Conservation (phyloP, 768 basidiomycete genomes). For the Pleurotus salmoneostramineus region DNA sequence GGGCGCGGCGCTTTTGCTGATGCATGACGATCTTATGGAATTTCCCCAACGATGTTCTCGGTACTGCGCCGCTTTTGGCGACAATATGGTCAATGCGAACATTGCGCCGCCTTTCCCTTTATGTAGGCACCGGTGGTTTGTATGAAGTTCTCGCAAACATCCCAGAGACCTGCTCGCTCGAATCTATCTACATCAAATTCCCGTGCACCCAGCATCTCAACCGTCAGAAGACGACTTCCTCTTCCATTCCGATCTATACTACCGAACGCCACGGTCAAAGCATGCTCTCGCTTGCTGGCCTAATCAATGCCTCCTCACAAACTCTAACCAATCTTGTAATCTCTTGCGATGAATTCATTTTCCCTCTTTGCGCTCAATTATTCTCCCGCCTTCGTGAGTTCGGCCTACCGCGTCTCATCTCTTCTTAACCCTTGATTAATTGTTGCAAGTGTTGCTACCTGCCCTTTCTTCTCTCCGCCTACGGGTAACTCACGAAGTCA, state of each 20-base stretch:
- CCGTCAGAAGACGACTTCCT: too few relatives aligned
- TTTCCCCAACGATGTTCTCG: too few relatives aligned
- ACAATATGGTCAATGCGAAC: neutral
- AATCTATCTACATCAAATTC: neutral
- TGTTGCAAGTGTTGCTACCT: neutral
- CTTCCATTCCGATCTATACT: too few relatives aligned
- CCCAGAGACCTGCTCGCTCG: neutral
- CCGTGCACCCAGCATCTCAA: neutral
- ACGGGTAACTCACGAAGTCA: neutral
- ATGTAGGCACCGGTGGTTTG: neutral
- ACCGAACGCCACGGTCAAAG: slow-evolving; percentile 35
- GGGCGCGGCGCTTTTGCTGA: neutral
- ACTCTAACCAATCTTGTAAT: neutral
- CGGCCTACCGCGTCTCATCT: neutral
- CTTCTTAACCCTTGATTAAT: neutral
- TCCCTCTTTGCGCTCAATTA: neutral
- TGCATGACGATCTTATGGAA: neutral
- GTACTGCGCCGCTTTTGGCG: neutral
- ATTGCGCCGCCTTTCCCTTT: neutral
- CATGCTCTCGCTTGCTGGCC: slow-evolving; percentile 13
- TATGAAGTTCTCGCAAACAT: neutral
- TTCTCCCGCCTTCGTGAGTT: neutral
- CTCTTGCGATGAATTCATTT: neutral
- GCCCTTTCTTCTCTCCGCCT: neutral
- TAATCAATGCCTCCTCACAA: neutral